Evolutionary conservation across 768 basidiomycete genomes (phyloP).

Genomic region (Gymnopilus dilepis): DNA sequence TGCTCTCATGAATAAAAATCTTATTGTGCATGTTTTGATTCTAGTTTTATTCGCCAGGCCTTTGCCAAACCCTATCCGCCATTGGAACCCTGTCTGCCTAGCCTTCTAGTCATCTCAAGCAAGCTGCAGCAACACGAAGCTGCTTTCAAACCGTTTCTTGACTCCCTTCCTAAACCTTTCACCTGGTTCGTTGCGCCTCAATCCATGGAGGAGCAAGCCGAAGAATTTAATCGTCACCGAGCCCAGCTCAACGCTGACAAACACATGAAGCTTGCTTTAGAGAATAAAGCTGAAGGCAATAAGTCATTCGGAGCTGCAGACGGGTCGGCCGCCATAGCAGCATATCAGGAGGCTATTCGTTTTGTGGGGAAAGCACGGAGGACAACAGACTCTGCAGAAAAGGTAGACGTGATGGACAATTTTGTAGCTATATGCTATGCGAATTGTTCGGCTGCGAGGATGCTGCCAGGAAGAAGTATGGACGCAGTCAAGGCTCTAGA

Average conservation of each 20-base stretch:
- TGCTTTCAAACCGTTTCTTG: constrained; percentile 23
- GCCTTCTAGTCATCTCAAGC: constrained; percentile 13
- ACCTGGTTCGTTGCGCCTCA: constrained; percentile 16
- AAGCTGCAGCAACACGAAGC: constrained; percentile 18
- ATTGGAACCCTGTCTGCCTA: constrained; percentile 19
- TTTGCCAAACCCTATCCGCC: constrained; percentile 20
- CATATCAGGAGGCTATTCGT: constrained; percentile 6
- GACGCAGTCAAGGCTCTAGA: background rate
- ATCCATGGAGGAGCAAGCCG: constrained; percentile 9
- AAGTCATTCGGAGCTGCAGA: background rate
- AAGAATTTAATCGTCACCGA: constrained; percentile 5
- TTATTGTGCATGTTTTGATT: background rate
- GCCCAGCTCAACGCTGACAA: constrained; percentile 9
- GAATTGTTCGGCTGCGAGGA: constrained; percentile 11
- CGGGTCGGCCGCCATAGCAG: background rate
- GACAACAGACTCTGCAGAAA: background rate
- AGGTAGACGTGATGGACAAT: background rate
- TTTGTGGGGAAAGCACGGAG: background rate
- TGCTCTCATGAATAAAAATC: too few relatives aligned
- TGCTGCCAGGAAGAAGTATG: background rate
- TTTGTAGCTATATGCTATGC: background rate
- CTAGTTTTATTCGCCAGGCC: constrained; percentile 22
- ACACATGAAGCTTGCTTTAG: background rate
- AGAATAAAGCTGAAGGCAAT: constrained; percentile 12
- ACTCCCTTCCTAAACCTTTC: constrained; percentile 19